These are phyloP conservation scores for Xylariomycetidae sp. DNA, from an alignment of 2,329 filamentous ascomycete genomes.

Conservation along the genomic window DNA sequence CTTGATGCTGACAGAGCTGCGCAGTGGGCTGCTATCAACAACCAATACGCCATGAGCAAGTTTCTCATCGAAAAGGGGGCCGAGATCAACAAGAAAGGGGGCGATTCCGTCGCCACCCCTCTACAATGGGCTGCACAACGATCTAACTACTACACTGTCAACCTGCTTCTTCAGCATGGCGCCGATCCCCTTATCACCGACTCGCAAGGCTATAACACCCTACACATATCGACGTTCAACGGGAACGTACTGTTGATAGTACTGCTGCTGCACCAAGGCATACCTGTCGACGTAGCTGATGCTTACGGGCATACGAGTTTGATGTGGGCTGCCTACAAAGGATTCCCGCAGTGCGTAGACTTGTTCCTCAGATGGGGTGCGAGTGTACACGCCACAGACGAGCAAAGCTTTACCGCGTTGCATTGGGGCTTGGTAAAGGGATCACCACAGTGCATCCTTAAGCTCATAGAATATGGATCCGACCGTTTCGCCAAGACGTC, in stretches of 20 bases:
- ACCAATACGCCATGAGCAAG: slow-evolving; percentile 95
- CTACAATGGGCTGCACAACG: slow-evolving; percentile 96
- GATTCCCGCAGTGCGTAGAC: slow-evolving; percentile 87
- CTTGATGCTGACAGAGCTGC: slow-evolving; percentile 12
- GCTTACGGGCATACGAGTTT: slow-evolving; percentile 86
- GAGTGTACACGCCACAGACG: slow-evolving; percentile 83
- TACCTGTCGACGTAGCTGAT: slow-evolving; percentile 88
- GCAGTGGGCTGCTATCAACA: slow-evolving; percentile 98
- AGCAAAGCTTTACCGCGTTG: slow-evolving; percentile 88
- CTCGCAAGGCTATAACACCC: slow-evolving; percentile 93
- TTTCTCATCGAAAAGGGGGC: slow-evolving; percentile 82
- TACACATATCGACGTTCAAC: slow-evolving; percentile 95
- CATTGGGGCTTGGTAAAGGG: slow-evolving; percentile 98
- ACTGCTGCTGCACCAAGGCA: slow-evolving; percentile 88
- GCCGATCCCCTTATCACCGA: slow-evolving; percentile 91
- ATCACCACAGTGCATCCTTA: slow-evolving; percentile 81
- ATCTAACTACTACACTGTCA: slow-evolving; percentile 94
- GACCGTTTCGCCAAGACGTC: slow-evolving; percentile 88
- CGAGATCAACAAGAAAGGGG: slow-evolving; percentile 91
- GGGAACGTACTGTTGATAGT: slow-evolving; percentile 89
- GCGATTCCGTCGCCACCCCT: slow-evolving; percentile 89
- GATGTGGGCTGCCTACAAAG: slow-evolving; percentile 99
- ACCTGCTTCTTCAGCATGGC: slow-evolving; percentile 84
- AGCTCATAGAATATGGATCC: slow-evolving; percentile 90
- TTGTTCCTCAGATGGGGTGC: slow-evolving; percentile 92